Conservation (phyloP, 805 yeast genomes). For the Spathaspora boniae region DNA sequence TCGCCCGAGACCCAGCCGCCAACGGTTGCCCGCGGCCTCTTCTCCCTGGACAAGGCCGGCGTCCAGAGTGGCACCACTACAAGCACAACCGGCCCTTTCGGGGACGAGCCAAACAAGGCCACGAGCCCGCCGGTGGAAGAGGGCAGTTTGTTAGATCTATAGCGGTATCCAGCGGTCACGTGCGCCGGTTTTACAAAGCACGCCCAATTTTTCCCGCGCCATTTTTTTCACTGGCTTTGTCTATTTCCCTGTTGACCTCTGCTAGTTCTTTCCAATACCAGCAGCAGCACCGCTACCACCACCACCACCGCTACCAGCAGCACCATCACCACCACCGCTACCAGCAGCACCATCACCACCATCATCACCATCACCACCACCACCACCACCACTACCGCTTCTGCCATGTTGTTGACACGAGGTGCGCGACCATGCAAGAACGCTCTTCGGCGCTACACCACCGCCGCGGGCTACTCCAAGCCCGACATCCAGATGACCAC, state of each 20-base stretch:
- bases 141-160: slow-evolving; percentile 8
- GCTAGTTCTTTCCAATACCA: too few species aligned
- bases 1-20: slow-evolving; percentile 2
- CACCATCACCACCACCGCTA: background rate
- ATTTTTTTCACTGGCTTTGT: too few species aligned
- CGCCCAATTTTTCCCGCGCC: too few species aligned
- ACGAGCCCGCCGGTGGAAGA: background rate
- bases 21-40: slow-evolving; percentile 4
- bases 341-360: background rate
- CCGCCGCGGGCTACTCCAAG: background rate
- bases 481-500: slow-evolving; percentile 31
- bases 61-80: background rate
- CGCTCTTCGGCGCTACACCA: background rate
- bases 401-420: background rate
- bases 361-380: background rate
- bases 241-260: too few species aligned
- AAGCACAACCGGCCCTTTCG: slow-evolving; percentile 2
- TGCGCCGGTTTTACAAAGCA: too few species aligned
- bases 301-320: slow-evolving; percentile 1
- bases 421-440: too few species aligned
- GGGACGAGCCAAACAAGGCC: background rate
- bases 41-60: slow-evolving; percentile 4
- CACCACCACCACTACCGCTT: background rate
- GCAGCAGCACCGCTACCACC: slow-evolving; percentile 1
- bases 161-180: background rate